Evolutionary conservation across 352 stramenopile genomes (phyloP), one percentile per base, ranked within the genome.

Genomic region (Phytophthora brassicae): DNA sequence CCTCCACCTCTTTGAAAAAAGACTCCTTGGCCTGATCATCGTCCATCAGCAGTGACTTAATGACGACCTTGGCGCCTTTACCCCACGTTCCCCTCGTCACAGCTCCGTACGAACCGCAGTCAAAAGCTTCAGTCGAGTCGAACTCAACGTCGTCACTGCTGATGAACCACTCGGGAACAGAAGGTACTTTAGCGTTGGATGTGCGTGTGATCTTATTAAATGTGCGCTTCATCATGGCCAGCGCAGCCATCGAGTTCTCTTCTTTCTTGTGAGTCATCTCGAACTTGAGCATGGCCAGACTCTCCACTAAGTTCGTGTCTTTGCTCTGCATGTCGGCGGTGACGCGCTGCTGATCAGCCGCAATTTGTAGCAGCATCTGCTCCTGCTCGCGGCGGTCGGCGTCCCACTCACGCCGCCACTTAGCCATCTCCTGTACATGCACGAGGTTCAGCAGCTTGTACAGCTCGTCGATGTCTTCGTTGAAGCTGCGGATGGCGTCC

Each of bases 1-100:
- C 44, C n/a, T 74, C 53, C 38, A 78, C 56, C 20, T 80, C 74
- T 20, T 66, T 68, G 43, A 78, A 60, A 35, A 81, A 80, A 7
- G 51, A 68, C 4, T 54, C 44, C 46, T 67, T 66, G 52, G 56
- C 62, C 33, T 70, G 42, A 5, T 77, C 55, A 13, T 68, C 62
- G 33, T 61, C 56, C 51, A 70, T 66, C 2, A 72, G 53, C 26
- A 68, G 59, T n/a, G 59, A 70, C 64, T 80, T 80, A 54, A 81
- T 64, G 41, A 79, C 72, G 26, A 74, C 75, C 22, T 58, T 60
- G 6, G 66, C 60, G 5, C 62, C 69, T 47, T 68, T 59, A 19
- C 53, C 50, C 68, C 72, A 58, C 35, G 61, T 61, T 3, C 52
- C 61, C 4, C 51, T 59, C 20, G 54, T 52, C 48, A 69, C 53